These are phyloP conservation scores for Chrysosporium queenslandicum DNA, from an alignment of 2,329 filamentous ascomycete genomes.

Conservation along the genomic window DNA sequence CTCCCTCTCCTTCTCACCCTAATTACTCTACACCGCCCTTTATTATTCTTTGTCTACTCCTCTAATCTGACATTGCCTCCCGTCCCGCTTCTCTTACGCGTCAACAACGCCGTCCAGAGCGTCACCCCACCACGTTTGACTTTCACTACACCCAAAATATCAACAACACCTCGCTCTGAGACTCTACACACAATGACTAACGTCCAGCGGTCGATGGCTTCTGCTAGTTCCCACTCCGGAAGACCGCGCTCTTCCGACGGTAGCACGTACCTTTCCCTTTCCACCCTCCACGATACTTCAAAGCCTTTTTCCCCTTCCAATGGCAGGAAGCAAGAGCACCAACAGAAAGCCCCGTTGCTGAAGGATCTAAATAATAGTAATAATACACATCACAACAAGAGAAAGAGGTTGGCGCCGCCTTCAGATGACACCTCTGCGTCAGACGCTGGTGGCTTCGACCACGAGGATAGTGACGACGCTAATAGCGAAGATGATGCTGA, in stretches of 20 bases:
- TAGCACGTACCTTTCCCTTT: not conserved
- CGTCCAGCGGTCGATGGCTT: slow-evolving; percentile 1
- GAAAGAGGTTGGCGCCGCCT: slow-evolving; percentile 21
- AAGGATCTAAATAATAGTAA: slow-evolving; percentile 3
- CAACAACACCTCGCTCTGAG: not conserved
- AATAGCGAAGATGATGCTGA: slow-evolving; percentile 25
- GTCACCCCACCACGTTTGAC: not conserved
- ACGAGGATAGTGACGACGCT: slow-evolving; percentile 21
- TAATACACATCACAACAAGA: slow-evolving; percentile 9
- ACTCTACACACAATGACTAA: not conserved
- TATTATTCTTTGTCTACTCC: too few species aligned
- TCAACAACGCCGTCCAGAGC: too few species aligned
- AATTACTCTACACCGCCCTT: not conserved
- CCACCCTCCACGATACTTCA: not conserved
- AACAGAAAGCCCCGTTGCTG: not conserved
- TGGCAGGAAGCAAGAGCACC: not conserved
- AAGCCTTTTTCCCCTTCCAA: not conserved
- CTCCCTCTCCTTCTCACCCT: slow-evolving; percentile 12
- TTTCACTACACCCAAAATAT: not conserved
- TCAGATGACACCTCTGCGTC: slow-evolving; percentile 29
- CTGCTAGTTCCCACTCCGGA: not conserved
- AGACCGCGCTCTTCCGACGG: not conserved
- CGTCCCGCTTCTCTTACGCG: too few species aligned
- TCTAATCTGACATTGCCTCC: too few species aligned
- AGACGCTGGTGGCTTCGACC: slow-evolving; percentile 32